phyloP scores from a whole-genome alignment of 768 basidiomycete species.

The Lactifluus piperatus region DNA sequence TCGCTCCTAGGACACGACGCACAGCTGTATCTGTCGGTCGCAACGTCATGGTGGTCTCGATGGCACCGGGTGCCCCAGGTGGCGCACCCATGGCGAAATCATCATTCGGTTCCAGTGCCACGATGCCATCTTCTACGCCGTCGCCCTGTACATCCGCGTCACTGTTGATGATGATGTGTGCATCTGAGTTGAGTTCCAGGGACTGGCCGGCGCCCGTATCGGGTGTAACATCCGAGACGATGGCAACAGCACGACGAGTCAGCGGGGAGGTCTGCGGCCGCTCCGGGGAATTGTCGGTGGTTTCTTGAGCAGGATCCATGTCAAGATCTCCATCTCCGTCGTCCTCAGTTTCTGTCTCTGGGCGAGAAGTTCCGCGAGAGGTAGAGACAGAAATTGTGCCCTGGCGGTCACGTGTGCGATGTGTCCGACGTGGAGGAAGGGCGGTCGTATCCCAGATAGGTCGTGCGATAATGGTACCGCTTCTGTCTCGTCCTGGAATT shows the following conservation, averaged over 20 bases:
- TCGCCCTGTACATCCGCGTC: slow-evolving; percentile 37
- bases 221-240: slow-evolving; percentile 33
- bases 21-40: slow-evolving; percentile 18
- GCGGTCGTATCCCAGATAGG: slow-evolving; percentile 45
- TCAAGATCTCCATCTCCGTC: slow-evolving; percentile 59
- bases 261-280: slow-evolving; percentile 26
- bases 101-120: slow-evolving; percentile 72
- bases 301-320: slow-evolving; percentile 28
- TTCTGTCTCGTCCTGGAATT: slow-evolving; percentile 57
- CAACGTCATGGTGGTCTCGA: slow-evolving; percentile 29
- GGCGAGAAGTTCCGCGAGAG: slow-evolving; percentile 40
- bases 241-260: slow-evolving; percentile 38
- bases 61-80: slow-evolving; percentile 83
- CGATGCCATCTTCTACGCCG: slow-evolving; percentile 68
- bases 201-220: slow-evolving; percentile 27
- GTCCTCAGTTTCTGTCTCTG: slow-evolving; percentile 74
- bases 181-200: slow-evolving; percentile 37
- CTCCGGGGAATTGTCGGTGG: slow-evolving; percentile 22
- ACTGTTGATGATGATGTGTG: slow-evolving; percentile 45
- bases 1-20: slow-evolving; percentile 24
- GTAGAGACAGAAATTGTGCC: slow-evolving; percentile 20
- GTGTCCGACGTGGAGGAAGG: slow-evolving; percentile 22
- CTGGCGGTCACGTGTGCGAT: slow-evolving; percentile 24
- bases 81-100: slow-evolving; percentile 88
- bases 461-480: slow-evolving; percentile 66